Evolutionary conservation across 768 basidiomycete species (phyloP).

Genomic region (Rhizopogon roseolus): DNA sequence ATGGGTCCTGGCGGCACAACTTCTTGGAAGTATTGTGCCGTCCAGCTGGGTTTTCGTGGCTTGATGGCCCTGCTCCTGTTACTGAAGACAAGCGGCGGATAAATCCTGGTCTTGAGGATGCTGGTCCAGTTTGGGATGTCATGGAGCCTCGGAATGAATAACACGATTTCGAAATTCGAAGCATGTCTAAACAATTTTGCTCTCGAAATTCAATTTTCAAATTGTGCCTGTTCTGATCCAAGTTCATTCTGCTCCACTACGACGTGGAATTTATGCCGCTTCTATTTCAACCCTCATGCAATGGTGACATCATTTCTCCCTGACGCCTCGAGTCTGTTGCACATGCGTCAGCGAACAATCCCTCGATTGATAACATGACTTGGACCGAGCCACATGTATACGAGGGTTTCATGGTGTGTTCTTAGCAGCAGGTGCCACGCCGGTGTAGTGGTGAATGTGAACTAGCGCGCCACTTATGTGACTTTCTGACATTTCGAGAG

Average conservation of each 20-base stretch:
- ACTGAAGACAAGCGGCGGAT: slow-evolving; percentile 70
- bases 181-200: neutral
- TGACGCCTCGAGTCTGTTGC: neutral
- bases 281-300: neutral
- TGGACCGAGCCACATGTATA: neutral
- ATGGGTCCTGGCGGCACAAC: slow-evolving; percentile 73
- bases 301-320: neutral
- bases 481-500: neutral
- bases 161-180: neutral
- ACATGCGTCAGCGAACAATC: neutral
- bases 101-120: slow-evolving; percentile 59
- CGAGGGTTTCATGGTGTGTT: neutral
- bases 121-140: slow-evolving; percentile 20
- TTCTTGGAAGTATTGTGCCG: slow-evolving; percentile 73
- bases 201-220: neutral
- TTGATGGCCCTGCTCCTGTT: slow-evolving; percentile 54
- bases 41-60: slow-evolving; percentile 77
- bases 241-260: neutral
- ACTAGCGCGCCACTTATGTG: neutral
- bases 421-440: too few relatives aligned
- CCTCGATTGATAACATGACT: neutral
- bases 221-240: neutral
- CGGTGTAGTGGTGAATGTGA: neutral
- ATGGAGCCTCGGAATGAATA: slow-evolving; percentile 2
- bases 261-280: neutral